Evolutionary conservation across 2,329 filamentous ascomycete species (phyloP), one percentile per base, ranked within the genome.

Genomic region (Claviceps cyperi): DNA sequence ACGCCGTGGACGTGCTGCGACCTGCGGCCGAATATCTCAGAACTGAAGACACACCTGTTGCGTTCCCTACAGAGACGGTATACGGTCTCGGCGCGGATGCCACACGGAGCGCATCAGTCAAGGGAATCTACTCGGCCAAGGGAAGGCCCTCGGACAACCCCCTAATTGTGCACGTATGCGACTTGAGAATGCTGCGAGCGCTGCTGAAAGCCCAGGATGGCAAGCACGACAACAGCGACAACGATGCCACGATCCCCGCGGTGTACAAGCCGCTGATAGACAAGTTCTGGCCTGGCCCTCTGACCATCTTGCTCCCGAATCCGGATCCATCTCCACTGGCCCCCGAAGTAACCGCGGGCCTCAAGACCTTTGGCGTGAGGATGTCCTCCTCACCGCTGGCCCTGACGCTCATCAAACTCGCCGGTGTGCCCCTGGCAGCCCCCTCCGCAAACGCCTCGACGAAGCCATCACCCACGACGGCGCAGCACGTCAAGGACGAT

Each of bases 41-140:
- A 48, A 72, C 73, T 17, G 81, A 76, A 48, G 76, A 86, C 61
- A 76, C 76, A 3, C 92, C 92, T 4, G 88, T 98, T 46, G 92
- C 87, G 1, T 98, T 98, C 63, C 92, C 92, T 0, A 98, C 92
- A 0, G 92, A 98, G 69, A 98, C 92, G 0, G 92, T 98, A 0
- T 98, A 98, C 64, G 92, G 92, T 0, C 76, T 98, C 7, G 92
- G 89, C n/a, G 92, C 92, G 14, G 92, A 97, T 69, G 92, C 92
- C 11, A 97, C 90, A 24, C 79, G 88, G 58, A 88, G 83, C 59
- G 73, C 71, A 22, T 85, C 91, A 2, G 91, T 97, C 6, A 81
- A 77, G 60, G 90, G 89, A n/a, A 98, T 98, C 57, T 98, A 92
- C 66, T 75, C 79, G 21, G 89, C 87, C 48, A 98, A 98, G 69